These are phyloP conservation scores for Fraxinus cuspidata DNA, from an alignment of 257 asterid species.

Conservation along the genomic window DNA sequence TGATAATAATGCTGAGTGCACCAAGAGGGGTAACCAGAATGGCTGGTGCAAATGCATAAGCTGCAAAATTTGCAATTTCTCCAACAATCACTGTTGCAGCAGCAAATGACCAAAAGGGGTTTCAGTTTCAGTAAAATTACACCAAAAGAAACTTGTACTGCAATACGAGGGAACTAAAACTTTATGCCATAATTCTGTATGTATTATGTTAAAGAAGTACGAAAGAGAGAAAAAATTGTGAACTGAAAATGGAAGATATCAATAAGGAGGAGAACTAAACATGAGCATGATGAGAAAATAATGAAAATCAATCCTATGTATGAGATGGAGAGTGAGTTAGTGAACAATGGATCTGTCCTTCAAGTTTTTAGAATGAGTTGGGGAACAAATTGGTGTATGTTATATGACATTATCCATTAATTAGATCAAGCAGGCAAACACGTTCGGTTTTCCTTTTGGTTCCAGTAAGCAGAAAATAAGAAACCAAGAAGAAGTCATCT, in stretches of 20 bases:
- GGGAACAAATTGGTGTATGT: background rate
- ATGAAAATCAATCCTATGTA: background rate
- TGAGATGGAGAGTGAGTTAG: background rate
- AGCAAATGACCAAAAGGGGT: slow-evolving; percentile 23
- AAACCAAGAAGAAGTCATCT: slow-evolving; percentile 12
- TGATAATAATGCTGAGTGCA: slow-evolving; percentile 96
- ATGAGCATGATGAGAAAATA: background rate
- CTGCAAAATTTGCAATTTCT: slow-evolving; percentile 97
- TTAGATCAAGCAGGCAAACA: background rate
- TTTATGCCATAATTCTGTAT: background rate
- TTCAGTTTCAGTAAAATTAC: slow-evolving; percentile 8
- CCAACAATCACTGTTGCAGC: slow-evolving; percentile 87
- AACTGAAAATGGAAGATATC: slow-evolving; percentile 4
- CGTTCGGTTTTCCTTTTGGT: background rate
- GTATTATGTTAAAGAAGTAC: background rate
- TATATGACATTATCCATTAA: background rate
- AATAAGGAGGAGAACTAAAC: background rate
- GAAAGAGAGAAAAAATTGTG: background rate
- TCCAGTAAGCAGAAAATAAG: background rate
- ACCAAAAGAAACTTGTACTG: slow-evolving; percentile 4
- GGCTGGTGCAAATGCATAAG: slow-evolving; percentile 99
- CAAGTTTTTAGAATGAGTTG: background rate
- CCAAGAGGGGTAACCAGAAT: slow-evolving; percentile 98
- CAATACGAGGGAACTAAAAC: background rate
- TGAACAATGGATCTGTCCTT: background rate